Percentiles rank a stretch among this genome's conserved stretches.
These are phyloP conservation scores for Salvia hispanica DNA, from an alignment of 257 asterid species.

Conservation along the genomic window DNA sequence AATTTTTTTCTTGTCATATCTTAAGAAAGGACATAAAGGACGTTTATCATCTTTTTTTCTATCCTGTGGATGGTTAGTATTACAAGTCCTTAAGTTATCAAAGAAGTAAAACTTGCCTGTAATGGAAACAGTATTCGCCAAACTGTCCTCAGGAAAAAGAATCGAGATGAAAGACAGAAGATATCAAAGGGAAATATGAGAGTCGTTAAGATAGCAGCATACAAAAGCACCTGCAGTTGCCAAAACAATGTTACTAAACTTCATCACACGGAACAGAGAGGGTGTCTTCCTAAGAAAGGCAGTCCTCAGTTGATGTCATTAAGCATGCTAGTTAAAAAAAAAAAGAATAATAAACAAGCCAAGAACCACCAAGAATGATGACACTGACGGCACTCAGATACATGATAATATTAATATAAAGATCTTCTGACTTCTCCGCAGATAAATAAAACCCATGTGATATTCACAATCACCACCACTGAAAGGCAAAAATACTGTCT, in stretches of 20 bases:
- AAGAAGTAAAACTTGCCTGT: conserved; percentile 69
- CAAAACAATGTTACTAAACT: conserved; percentile 32
- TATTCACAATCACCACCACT: background rate
- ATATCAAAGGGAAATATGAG: conserved; percentile 93
- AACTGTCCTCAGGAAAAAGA: conserved; percentile 78
- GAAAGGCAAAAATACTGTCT: too few species aligned
- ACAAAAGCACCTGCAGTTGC: conserved; percentile 78
- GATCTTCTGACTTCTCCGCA: background rate
- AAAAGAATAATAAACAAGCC: conserved; percentile 18
- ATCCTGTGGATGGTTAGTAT: background rate
- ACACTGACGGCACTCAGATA: conserved; percentile 9
- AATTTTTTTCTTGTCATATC: background rate
- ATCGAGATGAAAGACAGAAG: conserved; percentile 88
- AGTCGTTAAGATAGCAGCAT: conserved; percentile 78
- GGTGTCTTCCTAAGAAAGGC: background rate
- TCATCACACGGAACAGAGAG: conserved; percentile 18
- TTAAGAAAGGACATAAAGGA: conserved; percentile 5
- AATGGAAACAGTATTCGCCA: conserved; percentile 88
- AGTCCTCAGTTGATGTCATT: background rate
- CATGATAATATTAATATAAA: conserved; percentile 1
- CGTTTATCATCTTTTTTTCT: background rate
- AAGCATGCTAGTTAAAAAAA: conserved; percentile 9
- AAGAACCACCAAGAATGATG: conserved; percentile 19
- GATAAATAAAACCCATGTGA: conserved; percentile 12
- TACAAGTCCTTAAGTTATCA: conserved; percentile 9